Percentiles rank a stretch among this genome's conserved stretches.
Evolutionary conservation across 805 yeast genomes (phyloP).

Genomic region (Hanseniaspora mollemarum): DNA sequence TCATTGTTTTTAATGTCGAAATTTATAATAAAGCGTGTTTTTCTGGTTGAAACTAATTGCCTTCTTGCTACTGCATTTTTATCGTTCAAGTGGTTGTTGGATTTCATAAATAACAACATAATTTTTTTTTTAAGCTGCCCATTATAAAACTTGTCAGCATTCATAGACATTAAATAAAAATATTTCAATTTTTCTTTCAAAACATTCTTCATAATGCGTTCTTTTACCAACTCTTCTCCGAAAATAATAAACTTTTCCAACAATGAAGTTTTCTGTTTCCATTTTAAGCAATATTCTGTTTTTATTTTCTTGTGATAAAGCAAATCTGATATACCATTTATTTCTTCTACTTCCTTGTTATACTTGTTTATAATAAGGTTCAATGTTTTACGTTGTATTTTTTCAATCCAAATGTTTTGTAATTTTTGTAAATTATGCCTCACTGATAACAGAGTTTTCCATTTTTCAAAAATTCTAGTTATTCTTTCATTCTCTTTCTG

Average conservation of each 20-base stretch:
- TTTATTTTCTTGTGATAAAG: background rate
- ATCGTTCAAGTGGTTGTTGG: background rate
- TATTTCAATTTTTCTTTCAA: background rate
- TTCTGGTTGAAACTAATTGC: no score
- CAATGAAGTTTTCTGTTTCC: background rate
- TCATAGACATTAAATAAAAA: no score
- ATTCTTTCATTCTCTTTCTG: background rate
- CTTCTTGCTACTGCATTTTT: background rate
- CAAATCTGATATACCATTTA: background rate
- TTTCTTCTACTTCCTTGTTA: background rate
- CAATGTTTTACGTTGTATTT: background rate
- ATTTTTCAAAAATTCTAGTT: background rate
- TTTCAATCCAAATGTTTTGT: background rate
- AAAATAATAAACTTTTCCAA: background rate
- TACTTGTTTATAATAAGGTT: background rate
- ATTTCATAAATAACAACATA: no score
- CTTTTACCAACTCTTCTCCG: conserved; percentile 11
- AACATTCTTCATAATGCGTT: background rate
- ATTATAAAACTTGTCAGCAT: background rate
- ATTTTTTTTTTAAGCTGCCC: background rate
- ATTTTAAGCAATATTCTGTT: background rate
- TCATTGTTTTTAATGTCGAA: no score
- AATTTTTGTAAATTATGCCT: background rate
- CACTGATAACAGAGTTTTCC: background rate
- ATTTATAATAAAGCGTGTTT: no score